These are phyloP conservation scores for Diaporthe australafricana DNA, from an alignment of 2,329 filamentous ascomycete genomes.

Conservation along the genomic window DNA sequence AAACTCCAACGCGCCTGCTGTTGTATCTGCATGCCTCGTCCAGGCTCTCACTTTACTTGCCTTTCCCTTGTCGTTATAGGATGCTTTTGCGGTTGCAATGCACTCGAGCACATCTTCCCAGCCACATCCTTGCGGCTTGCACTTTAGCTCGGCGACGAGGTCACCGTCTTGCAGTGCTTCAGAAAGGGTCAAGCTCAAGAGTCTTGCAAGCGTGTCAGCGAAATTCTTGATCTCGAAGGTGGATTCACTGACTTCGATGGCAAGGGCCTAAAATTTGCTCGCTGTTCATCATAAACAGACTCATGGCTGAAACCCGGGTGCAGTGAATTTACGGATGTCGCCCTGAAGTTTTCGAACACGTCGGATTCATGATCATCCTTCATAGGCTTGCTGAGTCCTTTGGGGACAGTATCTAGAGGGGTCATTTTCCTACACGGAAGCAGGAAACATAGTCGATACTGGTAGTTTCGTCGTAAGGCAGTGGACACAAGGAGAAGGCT, in stretches of 20 bases:
- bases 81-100: background rate
- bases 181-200: background rate
- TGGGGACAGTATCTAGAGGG: background rate
- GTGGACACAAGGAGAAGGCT: too few relatives aligned
- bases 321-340: background rate
- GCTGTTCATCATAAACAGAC: background rate
- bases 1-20: background rate
- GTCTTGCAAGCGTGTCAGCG: too few relatives aligned
- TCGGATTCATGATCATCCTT: background rate
- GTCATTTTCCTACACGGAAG: background rate
- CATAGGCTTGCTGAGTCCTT: background rate
- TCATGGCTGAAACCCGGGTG: background rate
- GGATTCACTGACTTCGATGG: background rate
- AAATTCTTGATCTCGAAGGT: background rate
- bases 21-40: background rate
- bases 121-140: conserved; percentile 1
- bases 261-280: background rate
- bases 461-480: too few relatives aligned
- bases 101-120: conserved; percentile 19
- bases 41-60: background rate
- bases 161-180: background rate
- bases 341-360: background rate
- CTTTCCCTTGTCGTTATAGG: background rate
- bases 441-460: background rate
- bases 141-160: background rate